Percentiles rank a stretch among this genome's conserved stretches.
These are phyloP conservation scores for Podaxis sp. DNA, from an alignment of 768 basidiomycete genomes.

Conservation along the genomic window DNA sequence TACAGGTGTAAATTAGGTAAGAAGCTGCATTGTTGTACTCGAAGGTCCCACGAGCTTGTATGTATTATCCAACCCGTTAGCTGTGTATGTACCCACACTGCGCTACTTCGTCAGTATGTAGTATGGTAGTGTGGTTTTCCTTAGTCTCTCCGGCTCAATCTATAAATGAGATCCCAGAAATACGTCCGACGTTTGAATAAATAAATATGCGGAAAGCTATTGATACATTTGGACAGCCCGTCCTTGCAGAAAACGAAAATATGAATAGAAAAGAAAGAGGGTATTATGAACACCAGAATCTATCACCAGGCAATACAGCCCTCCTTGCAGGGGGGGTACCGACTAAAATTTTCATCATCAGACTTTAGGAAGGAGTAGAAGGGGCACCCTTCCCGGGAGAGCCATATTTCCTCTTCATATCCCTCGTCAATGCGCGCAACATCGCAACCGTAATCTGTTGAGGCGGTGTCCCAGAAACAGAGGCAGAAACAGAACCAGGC, in stretches of 20 bases:
- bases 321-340: too few relatives aligned
- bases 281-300: not conserved
- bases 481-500: conserved; percentile 32
- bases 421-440: conserved; percentile 58
- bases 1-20: not conserved
- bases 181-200: not conserved
- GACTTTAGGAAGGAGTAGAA: not conserved
- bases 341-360: too few relatives aligned
- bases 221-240: not conserved
- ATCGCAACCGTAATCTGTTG: conserved; percentile 58
- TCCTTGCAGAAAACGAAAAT: not conserved
- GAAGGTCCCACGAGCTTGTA: not conserved
- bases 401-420: conserved; percentile 49
- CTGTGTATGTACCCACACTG: not conserved
- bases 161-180: not conserved
- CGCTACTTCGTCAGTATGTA: not conserved
- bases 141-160: not conserved
- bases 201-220: not conserved
- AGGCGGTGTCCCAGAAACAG: conserved; percentile 42
- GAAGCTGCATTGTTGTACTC: not conserved
- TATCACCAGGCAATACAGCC: not conserved
- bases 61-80: not conserved
- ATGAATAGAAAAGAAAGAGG: not conserved
- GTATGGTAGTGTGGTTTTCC: not conserved
- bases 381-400: not conserved